Evolutionary conservation across 345 rosid genomes (phyloP).

Genomic region (Stellera chamaejasme): DNA sequence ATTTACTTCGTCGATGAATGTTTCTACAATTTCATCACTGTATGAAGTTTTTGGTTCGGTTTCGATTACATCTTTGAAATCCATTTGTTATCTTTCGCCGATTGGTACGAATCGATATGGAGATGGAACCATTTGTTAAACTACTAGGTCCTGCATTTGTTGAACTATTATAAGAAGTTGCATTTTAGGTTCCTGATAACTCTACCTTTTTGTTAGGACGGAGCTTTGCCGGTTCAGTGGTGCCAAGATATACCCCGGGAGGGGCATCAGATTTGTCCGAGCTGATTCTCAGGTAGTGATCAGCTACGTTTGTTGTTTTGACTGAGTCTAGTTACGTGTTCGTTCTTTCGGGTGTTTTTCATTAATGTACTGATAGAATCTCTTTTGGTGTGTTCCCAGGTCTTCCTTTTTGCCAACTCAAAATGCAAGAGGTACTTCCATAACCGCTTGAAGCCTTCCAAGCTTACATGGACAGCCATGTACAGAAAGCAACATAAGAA

Average conservation of each 20-base stretch:
- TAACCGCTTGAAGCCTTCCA: constrained; percentile 68
- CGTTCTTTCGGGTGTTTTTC: too few species aligned
- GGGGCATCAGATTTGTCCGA: constrained; percentile 62
- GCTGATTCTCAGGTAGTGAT: constrained; percentile 56
- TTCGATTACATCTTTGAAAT: background rate
- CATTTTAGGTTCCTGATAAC: too few species aligned
- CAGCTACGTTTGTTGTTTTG: background rate
- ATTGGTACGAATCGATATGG: background rate
- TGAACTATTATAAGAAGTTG: too few species aligned
- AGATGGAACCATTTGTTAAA: too few species aligned
- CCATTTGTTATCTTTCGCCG: background rate
- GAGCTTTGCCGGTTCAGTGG: constrained; percentile 77
- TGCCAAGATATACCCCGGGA: constrained; percentile 70
- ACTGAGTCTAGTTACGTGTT: too few species aligned
- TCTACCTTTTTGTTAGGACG: constrained; percentile 28
- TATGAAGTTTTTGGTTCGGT: background rate
- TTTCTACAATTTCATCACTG: background rate
- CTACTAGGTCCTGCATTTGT: too few species aligned
- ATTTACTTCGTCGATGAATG: background rate
- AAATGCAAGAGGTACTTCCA: constrained; percentile 82
- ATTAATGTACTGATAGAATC: too few species aligned
- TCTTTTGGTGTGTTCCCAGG: constrained; percentile 21
- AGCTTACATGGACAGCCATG: constrained; percentile 83
- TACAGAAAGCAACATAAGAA: constrained; percentile 78
- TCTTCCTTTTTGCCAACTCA: constrained; percentile 62